A percentile compares a stretch with the other conserved stretches of the same genome.
Conservation (phyloP, 495 filamentous ascomycete genomes). For the Pseudotulostoma volvatum region DNA sequence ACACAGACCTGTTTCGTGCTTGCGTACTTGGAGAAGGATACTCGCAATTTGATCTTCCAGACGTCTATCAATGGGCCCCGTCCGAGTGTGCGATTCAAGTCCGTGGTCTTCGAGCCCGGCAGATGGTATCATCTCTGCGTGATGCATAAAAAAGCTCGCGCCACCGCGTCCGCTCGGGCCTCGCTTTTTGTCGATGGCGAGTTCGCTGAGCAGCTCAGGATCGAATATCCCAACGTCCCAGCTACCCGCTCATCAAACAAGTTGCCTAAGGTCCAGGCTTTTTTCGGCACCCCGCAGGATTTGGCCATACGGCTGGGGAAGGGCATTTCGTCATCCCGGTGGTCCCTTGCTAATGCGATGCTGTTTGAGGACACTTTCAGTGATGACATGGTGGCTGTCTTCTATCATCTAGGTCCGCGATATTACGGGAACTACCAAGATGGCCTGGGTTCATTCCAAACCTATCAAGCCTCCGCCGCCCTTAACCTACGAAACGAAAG, state of each 20-base stretch:
- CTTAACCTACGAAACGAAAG: constrained; percentile 83
- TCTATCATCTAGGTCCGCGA: constrained; percentile 72
- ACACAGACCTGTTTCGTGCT: constrained; percentile 89
- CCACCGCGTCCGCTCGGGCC: constrained; percentile 65
- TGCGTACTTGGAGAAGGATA: constrained; percentile 86
- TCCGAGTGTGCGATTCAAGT: constrained; percentile 88
- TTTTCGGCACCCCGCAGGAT: constrained; percentile 84
- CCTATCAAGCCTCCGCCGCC: constrained; percentile 85
- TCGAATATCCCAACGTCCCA: constrained; percentile 65
- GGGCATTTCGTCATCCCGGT: constrained; percentile 57
- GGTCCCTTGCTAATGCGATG: constrained; percentile 81
- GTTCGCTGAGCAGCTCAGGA: constrained; percentile 81
- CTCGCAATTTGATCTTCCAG: constrained; percentile 88
- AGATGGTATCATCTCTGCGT: constrained; percentile 88
- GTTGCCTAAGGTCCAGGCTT: constrained; percentile 64
- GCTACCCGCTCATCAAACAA: constrained; percentile 28
- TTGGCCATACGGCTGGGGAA: constrained; percentile 66
- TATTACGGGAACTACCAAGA: constrained; percentile 96
- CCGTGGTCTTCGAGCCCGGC: constrained; percentile 50
- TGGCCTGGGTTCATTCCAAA: constrained; percentile 88
- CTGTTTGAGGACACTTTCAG: constrained; percentile 76
- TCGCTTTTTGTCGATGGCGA: constrained; percentile 85
- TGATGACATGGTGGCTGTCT: constrained; percentile 82
- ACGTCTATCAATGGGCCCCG: constrained; percentile 76
- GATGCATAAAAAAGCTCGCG: constrained; percentile 60